Evolutionary conservation across 495 filamentous ascomycete genomes (phyloP).

Genomic region (Glonium stellatum): DNA sequence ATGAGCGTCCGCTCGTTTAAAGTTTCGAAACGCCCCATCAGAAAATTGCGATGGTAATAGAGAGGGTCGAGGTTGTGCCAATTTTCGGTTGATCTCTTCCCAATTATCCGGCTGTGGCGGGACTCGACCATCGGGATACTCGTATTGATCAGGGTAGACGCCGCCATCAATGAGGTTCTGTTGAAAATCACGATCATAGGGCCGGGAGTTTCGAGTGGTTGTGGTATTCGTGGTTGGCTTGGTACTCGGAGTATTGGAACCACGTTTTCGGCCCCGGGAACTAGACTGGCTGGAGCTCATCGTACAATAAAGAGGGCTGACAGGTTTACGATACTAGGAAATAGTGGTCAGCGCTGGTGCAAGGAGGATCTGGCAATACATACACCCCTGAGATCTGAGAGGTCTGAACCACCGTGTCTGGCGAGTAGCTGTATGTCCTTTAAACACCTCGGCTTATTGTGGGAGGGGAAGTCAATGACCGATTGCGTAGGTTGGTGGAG

Average conservation of each 20-base stretch:
- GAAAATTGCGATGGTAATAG: conserved; percentile 39
- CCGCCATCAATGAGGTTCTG: conserved; percentile 24
- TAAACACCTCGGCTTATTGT: conserved; percentile 5
- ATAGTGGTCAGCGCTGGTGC: background rate
- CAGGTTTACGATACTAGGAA: conserved; percentile 26
- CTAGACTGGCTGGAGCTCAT: conserved; percentile 24
- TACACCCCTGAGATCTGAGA: conserved; percentile 19
- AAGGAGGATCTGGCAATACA: conserved; percentile 6
- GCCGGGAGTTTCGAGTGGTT: conserved; percentile 17
- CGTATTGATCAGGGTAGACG: conserved; percentile 24
- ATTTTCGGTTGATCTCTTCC: conserved; percentile 23
- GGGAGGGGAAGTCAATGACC: conserved; percentile 9
- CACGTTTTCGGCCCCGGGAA: conserved; percentile 11
- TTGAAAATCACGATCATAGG: conserved; percentile 25
- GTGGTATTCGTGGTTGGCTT: conserved; percentile 20
- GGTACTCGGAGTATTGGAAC: conserved; percentile 10
- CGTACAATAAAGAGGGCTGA: conserved; percentile 9
- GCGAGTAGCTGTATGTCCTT: conserved; percentile 23
- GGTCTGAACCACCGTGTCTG: conserved; percentile 22
- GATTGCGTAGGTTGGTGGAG: conserved; percentile 8
- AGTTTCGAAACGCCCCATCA: conserved; percentile 29
- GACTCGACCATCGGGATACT: conserved; percentile 19
- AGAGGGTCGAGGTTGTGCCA: conserved; percentile 33
- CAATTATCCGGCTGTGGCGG: conserved; percentile 20
- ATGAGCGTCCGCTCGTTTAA: conserved; percentile 27